Base-by-base conservation (phyloP, 2,329 filamentous ascomycete genomes). In the Lasiodiplodia theobromae region DNA sequence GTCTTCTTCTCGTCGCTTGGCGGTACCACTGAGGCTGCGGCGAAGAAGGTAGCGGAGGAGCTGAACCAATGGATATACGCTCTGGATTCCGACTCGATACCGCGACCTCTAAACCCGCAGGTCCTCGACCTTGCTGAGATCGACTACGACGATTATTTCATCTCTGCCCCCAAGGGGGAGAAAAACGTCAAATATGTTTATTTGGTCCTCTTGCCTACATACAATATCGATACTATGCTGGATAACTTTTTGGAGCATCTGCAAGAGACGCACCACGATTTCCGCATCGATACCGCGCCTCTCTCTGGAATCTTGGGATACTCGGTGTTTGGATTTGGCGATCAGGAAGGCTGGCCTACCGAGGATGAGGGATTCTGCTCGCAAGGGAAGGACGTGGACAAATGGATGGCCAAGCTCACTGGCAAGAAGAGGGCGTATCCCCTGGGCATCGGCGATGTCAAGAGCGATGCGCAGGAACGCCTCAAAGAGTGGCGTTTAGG, bases 371-470 rank as follows among this genome's bases (percentile, higher is more conserved):
- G 95, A 0, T 99, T 94, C 81, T 97, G 95, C 77, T 94, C 93
- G 71, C 95, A 98, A 77, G 95, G 95, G 1, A 92, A 91, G 75
- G 91, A 97, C 73, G 85, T 96, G 3, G 95, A 99, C 77, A 94
- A 89, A 77, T 98, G 96, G 95, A 92, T 99, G 92, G 94, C 95
- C n/a, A 96, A 94, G 77, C 82, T 99, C 74, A 97, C 94, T 0
- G 91, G 88, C 1, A 88, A 91, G 70, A 97, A 95, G 81, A 86
- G 94, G 76, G 94, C 93, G 0, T 98, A 91, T 74, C 95, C 95
- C 0, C 83, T 98, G 7, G 96, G 96, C 4, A 90, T 95, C 85
- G 93, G 92, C 2, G 94, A 98, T 79, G 87, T 92, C 68, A 96
- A 94, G 80, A 85, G 82, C n/a, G 91, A 96, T 76, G 88, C 89